Evolutionary conservation across 2,329 filamentous ascomycete genomes (phyloP), one percentile per base, ranked within the genome.

Genomic region (Colletotrichum spaethianum): DNA sequence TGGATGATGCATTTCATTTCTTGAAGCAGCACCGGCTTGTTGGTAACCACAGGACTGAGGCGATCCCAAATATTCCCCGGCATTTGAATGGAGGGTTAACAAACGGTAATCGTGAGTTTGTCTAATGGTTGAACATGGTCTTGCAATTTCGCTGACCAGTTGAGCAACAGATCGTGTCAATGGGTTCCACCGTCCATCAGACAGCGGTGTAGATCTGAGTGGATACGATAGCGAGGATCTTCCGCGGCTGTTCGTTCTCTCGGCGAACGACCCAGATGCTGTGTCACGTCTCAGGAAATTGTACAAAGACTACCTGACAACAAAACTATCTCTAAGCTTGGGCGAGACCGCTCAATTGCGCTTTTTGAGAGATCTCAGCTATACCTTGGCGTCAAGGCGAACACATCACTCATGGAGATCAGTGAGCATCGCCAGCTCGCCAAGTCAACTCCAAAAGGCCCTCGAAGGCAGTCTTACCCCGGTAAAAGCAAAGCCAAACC

Each of bases 211-310:
- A 36, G 53, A 72, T 12, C 11, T 72, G 18, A 12, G 31, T 11
- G 52, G 52, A 16, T 26, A 53, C 46, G 65, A 42, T 2, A n/a
- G 52, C 36, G 52, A 73, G 1, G 33, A 28, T 4, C 20, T 62
- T 6, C 79, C 81, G 23, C 82, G 83, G 23, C 74, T 87, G 2
- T 85, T 86, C 60, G 79, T 83, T 14, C 82, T 82, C 56, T 87
- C 86, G 3, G 55, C 67, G 3, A 82, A 85, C 2, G 80, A 84
- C 60, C 83, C 86, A 46, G 83, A 75, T 3, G 83, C 83, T 3
- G 76, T 86, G 8, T 62, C 71, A 11, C 81, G 80, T 1, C 75
- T 84, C 36, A 76, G 83, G 38, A 61, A 79, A 3, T 79, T 81
- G 1, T 73, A 85, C 36, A 70, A 75, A 28, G 70, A 72, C 1